These are phyloP conservation scores for Fusarium lyarnte DNA, from an alignment of 2,329 filamentous ascomycete species.

Conservation along the genomic window DNA sequence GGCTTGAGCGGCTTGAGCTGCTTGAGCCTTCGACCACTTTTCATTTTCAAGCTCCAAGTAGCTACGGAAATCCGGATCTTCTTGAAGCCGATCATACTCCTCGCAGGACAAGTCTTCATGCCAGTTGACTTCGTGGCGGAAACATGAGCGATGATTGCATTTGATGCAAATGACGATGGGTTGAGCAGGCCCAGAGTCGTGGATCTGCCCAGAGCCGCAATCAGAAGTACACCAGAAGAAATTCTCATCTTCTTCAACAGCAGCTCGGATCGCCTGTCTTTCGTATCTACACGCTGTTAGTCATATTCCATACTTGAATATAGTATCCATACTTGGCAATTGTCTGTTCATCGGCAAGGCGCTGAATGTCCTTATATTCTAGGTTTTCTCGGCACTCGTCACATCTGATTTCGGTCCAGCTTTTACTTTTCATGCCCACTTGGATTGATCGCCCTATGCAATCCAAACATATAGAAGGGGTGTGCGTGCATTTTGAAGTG, in stretches of 20 bases:
- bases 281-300: slow-evolving; percentile 51
- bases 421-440: slow-evolving; percentile 46
- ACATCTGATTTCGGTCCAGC: slow-evolving; percentile 60
- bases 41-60: slow-evolving; percentile 50
- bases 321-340: slow-evolving; percentile 51
- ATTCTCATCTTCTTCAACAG: slow-evolving; percentile 53
- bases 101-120: slow-evolving; percentile 54
- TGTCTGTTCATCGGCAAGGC: slow-evolving; percentile 54
- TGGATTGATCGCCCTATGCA: slow-evolving; percentile 50
- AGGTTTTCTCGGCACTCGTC: slow-evolving; percentile 60
- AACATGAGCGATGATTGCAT: slow-evolving; percentile 55
- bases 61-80: slow-evolving; percentile 52
- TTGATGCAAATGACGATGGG: slow-evolving; percentile 55
- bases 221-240: slow-evolving; percentile 64
- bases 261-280: slow-evolving; percentile 53
- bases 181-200: slow-evolving; percentile 51
- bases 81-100: slow-evolving; percentile 53
- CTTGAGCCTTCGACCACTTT: slow-evolving; percentile 51
- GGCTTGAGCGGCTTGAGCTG: slow-evolving; percentile 51
- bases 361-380: slow-evolving; percentile 55
- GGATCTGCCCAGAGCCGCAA: slow-evolving; percentile 64
- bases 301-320: background rate
- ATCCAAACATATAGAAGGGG: slow-evolving; percentile 47
- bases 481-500: slow-evolving; percentile 48
- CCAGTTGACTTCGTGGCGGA: slow-evolving; percentile 54